Evolutionary conservation across 2,329 filamentous ascomycete genomes (phyloP).

Genomic region (Nothomitra cinnamomea): DNA sequence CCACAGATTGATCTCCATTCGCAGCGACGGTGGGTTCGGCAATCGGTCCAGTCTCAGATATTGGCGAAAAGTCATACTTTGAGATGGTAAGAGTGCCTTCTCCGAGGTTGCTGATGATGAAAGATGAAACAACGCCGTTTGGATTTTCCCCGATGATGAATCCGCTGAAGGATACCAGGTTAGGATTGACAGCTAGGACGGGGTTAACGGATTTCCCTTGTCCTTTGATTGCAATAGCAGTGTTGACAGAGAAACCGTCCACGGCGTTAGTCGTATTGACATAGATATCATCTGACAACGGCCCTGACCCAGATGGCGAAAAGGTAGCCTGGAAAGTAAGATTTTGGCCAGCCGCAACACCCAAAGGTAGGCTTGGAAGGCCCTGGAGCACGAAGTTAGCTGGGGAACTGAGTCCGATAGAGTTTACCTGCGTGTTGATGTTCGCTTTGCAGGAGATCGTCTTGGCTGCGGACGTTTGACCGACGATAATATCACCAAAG

Average conservation of each 20-base stretch:
- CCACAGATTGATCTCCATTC: slow-evolving; percentile 22
- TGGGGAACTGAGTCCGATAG: slow-evolving; percentile 22
- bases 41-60: slow-evolving; percentile 29
- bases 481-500: slow-evolving; percentile 23
- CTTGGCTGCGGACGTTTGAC: slow-evolving; percentile 14
- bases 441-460: slow-evolving; percentile 23
- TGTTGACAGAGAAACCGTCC: slow-evolving; percentile 29
- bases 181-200: slow-evolving; percentile 31
- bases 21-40: slow-evolving; percentile 17
- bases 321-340: slow-evolving; percentile 31
- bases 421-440: slow-evolving; percentile 24
- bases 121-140: slow-evolving; percentile 25
- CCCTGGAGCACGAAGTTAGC: slow-evolving; percentile 13
- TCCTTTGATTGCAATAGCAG: slow-evolving; percentile 31
- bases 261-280: slow-evolving; percentile 31
- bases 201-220: slow-evolving; percentile 30
- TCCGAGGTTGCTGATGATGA: slow-evolving; percentile 34
- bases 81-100: slow-evolving; percentile 28
- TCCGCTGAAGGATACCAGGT: slow-evolving; percentile 31
- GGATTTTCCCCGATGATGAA: slow-evolving; percentile 28
- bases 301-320: slow-evolving; percentile 29
- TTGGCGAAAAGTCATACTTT: slow-evolving; percentile 27
- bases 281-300: slow-evolving; percentile 30
- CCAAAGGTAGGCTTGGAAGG: background rate
- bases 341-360: slow-evolving; percentile 17